Conservation (phyloP, 2,329 filamentous ascomycete species). For the Botryosphaeria dothidea region DNA sequence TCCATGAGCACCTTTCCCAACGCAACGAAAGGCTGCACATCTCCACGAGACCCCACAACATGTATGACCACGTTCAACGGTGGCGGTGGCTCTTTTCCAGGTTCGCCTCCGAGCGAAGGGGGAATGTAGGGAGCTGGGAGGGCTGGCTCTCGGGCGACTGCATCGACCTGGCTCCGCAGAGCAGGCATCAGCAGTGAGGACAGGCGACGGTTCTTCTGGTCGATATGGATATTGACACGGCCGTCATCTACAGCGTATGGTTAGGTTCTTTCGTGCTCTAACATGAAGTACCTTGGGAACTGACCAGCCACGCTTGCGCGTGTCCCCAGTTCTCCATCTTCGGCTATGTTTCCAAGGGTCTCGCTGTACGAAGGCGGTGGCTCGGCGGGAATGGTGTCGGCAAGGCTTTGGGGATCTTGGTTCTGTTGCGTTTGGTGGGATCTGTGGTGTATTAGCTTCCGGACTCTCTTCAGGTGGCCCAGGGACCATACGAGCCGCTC, state of each 20-base stretch:
- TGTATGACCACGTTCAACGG: constrained; percentile 52
- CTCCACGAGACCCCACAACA: constrained; percentile 50
- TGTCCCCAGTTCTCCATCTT: constrained; percentile 41
- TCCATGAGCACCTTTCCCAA: constrained; percentile 52
- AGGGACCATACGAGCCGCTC: neutral
- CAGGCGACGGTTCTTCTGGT: constrained; percentile 37
- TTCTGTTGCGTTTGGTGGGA: neutral
- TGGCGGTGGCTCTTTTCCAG: constrained; percentile 55
- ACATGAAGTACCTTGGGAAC: neutral
- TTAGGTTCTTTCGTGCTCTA: neutral
- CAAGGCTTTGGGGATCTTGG: neutral
- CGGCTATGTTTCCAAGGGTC: constrained; percentile 39
- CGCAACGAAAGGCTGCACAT: constrained; percentile 54
- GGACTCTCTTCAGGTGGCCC: neutral
- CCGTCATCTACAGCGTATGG: constrained; percentile 30
- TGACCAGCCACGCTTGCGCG: constrained; percentile 49
- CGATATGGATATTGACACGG: constrained; percentile 43
- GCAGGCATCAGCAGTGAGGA: constrained; percentile 41
- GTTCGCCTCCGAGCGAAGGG: constrained; percentile 66
- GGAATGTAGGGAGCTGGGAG: constrained; percentile 72
- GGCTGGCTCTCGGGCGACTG: constrained; percentile 50
- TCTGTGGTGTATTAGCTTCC: neutral
- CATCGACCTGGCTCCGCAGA: constrained; percentile 37
- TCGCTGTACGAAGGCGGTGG: constrained; percentile 45
- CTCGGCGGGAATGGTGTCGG: neutral